Evolutionary conservation across 495 filamentous ascomycete species (phyloP).

Genomic region (Neurospora sp.): DNA sequence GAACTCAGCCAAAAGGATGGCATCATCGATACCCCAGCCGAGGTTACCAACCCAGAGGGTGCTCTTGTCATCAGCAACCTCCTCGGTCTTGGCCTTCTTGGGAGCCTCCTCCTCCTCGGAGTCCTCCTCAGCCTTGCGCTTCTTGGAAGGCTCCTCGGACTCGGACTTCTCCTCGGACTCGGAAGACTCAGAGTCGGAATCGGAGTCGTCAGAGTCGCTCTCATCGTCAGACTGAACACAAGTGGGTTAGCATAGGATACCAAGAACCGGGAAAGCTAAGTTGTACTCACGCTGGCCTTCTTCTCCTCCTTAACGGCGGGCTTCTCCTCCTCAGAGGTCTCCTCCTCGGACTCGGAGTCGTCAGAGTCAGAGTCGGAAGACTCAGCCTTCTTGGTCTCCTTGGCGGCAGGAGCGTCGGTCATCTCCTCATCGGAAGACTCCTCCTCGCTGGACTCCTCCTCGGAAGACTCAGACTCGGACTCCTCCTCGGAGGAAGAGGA

Average conservation of each 20-base stretch:
- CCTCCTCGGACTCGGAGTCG: constrained; percentile 34
- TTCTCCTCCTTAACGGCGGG: constrained; percentile 29
- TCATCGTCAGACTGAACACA: constrained; percentile 19
- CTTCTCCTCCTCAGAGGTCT: constrained; percentile 27
- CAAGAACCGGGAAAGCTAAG: too few relatives aligned
- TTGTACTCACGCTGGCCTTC: constrained; percentile 25
- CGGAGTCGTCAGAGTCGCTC: constrained; percentile 11
- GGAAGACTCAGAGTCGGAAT: constrained; percentile 31
- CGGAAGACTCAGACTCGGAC: constrained; percentile 3
- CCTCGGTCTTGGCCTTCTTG: constrained; percentile 80
- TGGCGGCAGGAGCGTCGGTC: constrained; percentile 33
- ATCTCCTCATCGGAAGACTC: constrained; percentile 38
- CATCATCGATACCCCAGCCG: constrained; percentile 91
- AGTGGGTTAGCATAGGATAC: neutral
- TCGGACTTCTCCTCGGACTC: constrained; percentile 34
- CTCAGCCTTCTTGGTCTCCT: constrained; percentile 25
- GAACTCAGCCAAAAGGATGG: constrained; percentile 80
- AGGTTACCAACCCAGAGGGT: constrained; percentile 86
- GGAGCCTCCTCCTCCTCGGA: constrained; percentile 41
- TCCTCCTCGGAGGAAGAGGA: constrained; percentile 2
- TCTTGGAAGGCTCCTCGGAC: constrained; percentile 35
- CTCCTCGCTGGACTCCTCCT: constrained; percentile 25
- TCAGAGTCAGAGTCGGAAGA: constrained; percentile 29
- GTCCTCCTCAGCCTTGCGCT: constrained; percentile 45
- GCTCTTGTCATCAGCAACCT: constrained; percentile 40